These are phyloP conservation scores for Hypoxylon sp. DNA, from an alignment of 2,329 filamentous ascomycete genomes.

Conservation along the genomic window DNA sequence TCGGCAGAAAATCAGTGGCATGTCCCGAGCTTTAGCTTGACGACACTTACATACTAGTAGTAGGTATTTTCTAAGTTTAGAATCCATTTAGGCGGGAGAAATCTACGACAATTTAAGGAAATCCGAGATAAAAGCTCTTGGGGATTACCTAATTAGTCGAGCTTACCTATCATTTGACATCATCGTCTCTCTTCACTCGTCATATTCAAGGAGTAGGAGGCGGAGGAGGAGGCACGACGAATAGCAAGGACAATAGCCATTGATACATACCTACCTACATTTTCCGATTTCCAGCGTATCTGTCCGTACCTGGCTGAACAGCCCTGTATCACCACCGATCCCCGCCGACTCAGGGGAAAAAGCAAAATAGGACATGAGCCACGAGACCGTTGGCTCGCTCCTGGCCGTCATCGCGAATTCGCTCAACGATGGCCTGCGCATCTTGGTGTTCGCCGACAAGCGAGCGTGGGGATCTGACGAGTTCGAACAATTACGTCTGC, in stretches of 20 bases:
- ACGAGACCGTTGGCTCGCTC: constrained; percentile 65
- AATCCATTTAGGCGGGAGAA: too few relatives aligned
- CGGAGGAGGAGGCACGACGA: constrained; percentile 20
- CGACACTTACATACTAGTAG: constrained; percentile 12
- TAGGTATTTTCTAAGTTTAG: too few relatives aligned
- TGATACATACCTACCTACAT: constrained; percentile 2
- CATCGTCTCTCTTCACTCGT: too few relatives aligned
- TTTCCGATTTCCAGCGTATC: neutral
- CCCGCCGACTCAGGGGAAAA: constrained; percentile 8
- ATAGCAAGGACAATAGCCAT: neutral
- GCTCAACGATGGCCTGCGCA: constrained; percentile 61
- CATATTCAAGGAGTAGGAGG: constrained; percentile 20
- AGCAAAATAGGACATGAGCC: constrained; percentile 47
- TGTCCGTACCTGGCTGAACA: too few relatives aligned
- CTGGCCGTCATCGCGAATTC: constrained; percentile 66
- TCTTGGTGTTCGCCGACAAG: constrained; percentile 65
- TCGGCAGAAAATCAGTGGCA: constrained; percentile 4
- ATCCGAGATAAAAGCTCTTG: too few relatives aligned
- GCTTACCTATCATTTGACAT: too few relatives aligned
- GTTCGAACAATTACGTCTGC: constrained; percentile 64
- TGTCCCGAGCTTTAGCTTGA: constrained; percentile 8
- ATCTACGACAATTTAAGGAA: too few relatives aligned
- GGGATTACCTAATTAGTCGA: too few relatives aligned
- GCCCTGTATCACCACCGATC: too few relatives aligned
- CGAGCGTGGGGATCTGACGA: constrained; percentile 66